Evolutionary conservation across 495 filamentous ascomycete species (phyloP), one percentile per base, ranked within the genome.

Genomic region (Diplogelasinospora grovesii): DNA sequence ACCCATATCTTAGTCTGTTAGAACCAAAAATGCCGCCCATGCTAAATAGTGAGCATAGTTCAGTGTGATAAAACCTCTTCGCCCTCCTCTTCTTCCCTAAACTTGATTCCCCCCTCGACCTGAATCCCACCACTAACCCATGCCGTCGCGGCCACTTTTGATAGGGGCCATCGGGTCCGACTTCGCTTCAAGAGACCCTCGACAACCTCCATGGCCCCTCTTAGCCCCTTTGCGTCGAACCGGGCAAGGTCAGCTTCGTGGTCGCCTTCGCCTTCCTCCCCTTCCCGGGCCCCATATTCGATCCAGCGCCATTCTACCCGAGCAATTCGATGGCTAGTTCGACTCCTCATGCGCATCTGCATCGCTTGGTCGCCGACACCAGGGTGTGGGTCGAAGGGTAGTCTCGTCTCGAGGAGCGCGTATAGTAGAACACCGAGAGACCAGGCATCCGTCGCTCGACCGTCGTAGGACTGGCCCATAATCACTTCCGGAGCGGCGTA

Each of bases 401-500:
- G 66, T 30, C 90, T 75, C 16, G 81, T 83, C 64, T 98, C 92
- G 66, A 98, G 81, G 15, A 97, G 78, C 7, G 93, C 87, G 56
- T 96, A 98, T 1, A 97, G 75, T 7, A 95, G 64, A 3, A 98
- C 92, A 33, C 92, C 92, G 4, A 96, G 73, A 1, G 90, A 89
- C 92, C 92, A 98, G 14, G 89, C 88, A 53, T 98, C 92, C 3
- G 86, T 90, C 5, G 78, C 72, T 14, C 93, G 88, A 23, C 93
- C 92, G 58, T 98, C 92, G 56, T 98, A 98, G 4, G 87, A 75
- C 54, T 94, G 88, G 14, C 88, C 88, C 71, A 98, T 86, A 16
- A 98, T 81, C 30, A 98, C 85, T 60, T 98, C 92, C 0, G 92
- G 92, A 0, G 92, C 88, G 3, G 92, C 93, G 54, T 98, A 98